phyloP scores from a whole-genome alignment of 495 filamentous ascomycete species.

The Hyaloscypha bicolor region DNA sequence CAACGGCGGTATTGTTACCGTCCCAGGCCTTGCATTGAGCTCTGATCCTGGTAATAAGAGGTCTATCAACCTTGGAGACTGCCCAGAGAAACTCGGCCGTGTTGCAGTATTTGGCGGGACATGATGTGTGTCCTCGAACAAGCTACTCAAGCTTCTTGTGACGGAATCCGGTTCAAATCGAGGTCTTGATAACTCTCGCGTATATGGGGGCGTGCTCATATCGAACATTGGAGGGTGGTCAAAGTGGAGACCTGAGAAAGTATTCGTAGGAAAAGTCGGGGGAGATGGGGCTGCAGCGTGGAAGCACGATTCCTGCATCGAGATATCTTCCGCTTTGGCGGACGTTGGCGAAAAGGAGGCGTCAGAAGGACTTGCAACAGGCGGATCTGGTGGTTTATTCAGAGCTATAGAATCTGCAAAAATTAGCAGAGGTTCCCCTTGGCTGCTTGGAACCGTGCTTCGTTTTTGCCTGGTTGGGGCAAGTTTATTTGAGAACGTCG shows the following conservation, averaged over 20 bases:
- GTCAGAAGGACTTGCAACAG: constrained; percentile 29
- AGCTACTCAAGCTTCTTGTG: constrained; percentile 34
- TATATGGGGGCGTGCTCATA: constrained; percentile 31
- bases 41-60: constrained; percentile 47
- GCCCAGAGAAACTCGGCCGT: constrained; percentile 37
- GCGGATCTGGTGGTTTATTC: constrained; percentile 24
- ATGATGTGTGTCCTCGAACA: constrained; percentile 39
- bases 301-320: constrained; percentile 32
- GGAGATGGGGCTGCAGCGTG: constrained; percentile 26
- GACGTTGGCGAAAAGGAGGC: constrained; percentile 25
- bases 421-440: constrained; percentile 14
- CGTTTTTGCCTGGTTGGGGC: constrained; percentile 48
- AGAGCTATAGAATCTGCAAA: constrained; percentile 19
- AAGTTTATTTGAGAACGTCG: constrained; percentile 55
- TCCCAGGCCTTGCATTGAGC: constrained; percentile 35
- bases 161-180: constrained; percentile 30
- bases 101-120: constrained; percentile 34
- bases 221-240: constrained; percentile 32
- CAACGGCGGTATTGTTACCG: constrained; percentile 21
- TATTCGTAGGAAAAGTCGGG: constrained; percentile 1
- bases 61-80: constrained; percentile 46
- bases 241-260: constrained; percentile 25
- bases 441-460: constrained; percentile 38
- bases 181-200: constrained; percentile 28
- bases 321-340: constrained; percentile 22